Evolutionary conservation across 2,329 filamentous ascomycete species (phyloP), one percentile per base, ranked within the genome.

Genomic region (Cordyceps militaris): DNA sequence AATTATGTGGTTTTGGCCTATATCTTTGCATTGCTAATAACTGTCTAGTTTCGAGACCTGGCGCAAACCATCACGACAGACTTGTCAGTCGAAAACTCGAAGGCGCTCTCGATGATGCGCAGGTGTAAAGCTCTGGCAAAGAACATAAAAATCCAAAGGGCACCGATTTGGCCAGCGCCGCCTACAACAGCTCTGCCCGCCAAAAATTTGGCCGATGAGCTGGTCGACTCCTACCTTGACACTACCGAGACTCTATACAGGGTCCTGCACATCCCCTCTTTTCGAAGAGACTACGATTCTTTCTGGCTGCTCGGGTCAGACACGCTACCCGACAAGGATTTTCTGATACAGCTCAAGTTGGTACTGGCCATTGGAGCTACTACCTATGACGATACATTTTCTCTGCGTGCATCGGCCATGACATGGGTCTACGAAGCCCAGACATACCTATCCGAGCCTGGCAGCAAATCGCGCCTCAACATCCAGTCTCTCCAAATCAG

Each of bases 401-500:
- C 75, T 0, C 62, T 83, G 36, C 76, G 80, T 5, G 53, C 69
- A 7, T 71, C 73, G 0, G 82, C 82, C 0, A 69, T 77, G 16
- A 72, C 67, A 24, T 86, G 82, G 83, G 69, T 85, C 0, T 79
- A 80, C 56, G 81, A 84, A 61, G 82, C 78, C 0, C 78, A 81
- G 42, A 75, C 74, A 0, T 85, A 79, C 78, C 51, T 80, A 0
- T 76, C 77, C 0, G 73, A 75, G 4, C 83, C 82, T 0, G 70
- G 76, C 2, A 78, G 76, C 62, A 85, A 85, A 59, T 72, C 74
- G 0, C 69, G 74, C 0, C 69, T 85, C 0, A 74, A 70, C 1
- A 68, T 84, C 0, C 73, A 76, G 32, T 73, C 71, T 24, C 61
- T 85, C 0, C 82, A 86, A 59, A 74, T 66, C 0, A 69, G 71